phyloP scores from a whole-genome alignment of 106 monocot genomes.

The Iris macrosiphon region DNA sequence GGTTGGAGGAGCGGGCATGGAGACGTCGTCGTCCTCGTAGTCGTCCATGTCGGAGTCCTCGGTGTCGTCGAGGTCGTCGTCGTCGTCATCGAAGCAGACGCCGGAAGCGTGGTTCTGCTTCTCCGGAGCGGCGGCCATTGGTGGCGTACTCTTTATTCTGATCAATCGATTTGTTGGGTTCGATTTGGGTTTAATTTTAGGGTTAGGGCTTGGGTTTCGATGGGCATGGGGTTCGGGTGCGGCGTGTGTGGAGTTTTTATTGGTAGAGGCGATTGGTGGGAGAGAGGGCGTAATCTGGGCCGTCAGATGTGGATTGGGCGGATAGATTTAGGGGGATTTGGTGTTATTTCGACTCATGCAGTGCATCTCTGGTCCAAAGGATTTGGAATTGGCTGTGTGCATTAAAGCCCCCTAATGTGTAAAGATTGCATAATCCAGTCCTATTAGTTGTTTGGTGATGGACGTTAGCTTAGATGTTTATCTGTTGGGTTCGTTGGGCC shows the following conservation, averaged over 20 bases:
- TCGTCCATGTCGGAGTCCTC: slow-evolving; percentile 26
- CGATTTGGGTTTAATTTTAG: not conserved
- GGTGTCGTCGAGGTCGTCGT: slow-evolving; percentile 31
- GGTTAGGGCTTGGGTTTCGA: not conserved
- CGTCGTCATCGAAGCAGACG: slow-evolving; percentile 17
- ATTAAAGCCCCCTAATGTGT: no score
- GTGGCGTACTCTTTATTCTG: not conserved
- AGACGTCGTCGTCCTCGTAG: slow-evolving; percentile 3
- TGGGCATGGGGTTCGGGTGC: not conserved
- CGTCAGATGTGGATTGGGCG: no score
- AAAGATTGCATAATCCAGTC: no score
- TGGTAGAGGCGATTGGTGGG: not conserved
- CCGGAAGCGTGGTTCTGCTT: no score
- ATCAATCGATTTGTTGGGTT: not conserved
- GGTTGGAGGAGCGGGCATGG: not conserved
- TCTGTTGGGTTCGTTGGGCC: no score
- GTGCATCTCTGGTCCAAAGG: no score
- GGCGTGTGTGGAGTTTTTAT: not conserved
- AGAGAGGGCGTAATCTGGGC: not conserved
- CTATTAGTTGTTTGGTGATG: no score
- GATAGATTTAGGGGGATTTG: no score
- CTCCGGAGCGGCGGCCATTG: no score
- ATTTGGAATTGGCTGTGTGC: no score
- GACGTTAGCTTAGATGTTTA: no score
- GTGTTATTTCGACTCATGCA: no score